Evolutionary conservation across 2,329 filamentous ascomycete species (phyloP).

Genomic region (Aspergillus fijiensis): DNA sequence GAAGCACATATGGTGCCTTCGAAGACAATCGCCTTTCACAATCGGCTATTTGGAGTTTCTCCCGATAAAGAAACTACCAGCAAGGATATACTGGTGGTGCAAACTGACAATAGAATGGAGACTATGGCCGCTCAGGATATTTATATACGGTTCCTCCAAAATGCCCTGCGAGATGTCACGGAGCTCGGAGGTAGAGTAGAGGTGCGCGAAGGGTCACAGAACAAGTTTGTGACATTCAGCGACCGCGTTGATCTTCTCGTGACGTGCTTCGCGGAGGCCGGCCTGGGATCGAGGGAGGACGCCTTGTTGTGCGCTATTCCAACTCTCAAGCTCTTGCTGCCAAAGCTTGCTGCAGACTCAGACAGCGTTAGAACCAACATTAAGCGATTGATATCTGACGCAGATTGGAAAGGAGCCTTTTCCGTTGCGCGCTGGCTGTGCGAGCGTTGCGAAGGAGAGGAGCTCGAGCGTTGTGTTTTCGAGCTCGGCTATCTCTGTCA

Average conservation of each 20-base stretch:
- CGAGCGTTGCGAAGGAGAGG: slow-evolving; percentile 21
- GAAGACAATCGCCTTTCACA: slow-evolving; percentile 17
- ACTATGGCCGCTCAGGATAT: slow-evolving; percentile 36
- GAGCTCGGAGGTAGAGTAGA: slow-evolving; percentile 18
- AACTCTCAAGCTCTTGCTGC: slow-evolving; percentile 23
- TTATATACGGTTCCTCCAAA: slow-evolving; percentile 31
- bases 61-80: slow-evolving; percentile 5
- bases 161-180: slow-evolving; percentile 12
- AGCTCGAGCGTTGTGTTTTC: slow-evolving; percentile 26
- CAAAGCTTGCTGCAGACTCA: slow-evolving; percentile 23
- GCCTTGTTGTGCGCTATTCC: slow-evolving; percentile 36
- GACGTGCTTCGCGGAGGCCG: slow-evolving; percentile 22
- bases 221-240: slow-evolving; percentile 18
- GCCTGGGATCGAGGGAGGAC: slow-evolving; percentile 32
- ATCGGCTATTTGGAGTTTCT: slow-evolving; percentile 23
- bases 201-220: slow-evolving; percentile 17
- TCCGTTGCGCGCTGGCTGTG: slow-evolving; percentile 26
- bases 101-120: slow-evolving; percentile 24
- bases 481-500: slow-evolving; percentile 29
- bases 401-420: slow-evolving; percentile 26
- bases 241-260: slow-evolving; percentile 26
- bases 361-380: slow-evolving; percentile 10
- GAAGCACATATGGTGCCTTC: slow-evolving; percentile 23
- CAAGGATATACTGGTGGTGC: slow-evolving; percentile 24
- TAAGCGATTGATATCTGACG: slow-evolving; percentile 2